phyloP scores from a whole-genome alignment of 1,284 basidiomycete species.

The Malassezia obtusa region DNA sequence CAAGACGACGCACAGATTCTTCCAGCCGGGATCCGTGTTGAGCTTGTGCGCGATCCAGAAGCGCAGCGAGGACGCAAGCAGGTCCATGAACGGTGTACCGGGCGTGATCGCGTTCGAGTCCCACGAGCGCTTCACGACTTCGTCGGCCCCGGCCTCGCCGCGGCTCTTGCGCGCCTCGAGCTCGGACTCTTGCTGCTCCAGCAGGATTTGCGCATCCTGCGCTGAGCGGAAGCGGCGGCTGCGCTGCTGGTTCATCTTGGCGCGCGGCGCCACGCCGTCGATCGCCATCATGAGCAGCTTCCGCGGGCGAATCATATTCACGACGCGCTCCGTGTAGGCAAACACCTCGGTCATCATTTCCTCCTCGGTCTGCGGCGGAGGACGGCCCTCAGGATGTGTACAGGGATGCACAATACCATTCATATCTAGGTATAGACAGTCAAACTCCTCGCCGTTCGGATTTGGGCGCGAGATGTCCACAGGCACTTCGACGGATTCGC shows the following conservation, averaged over 20 bases:
- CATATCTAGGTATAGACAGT: slow-evolving; percentile 73
- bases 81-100: slow-evolving; percentile 92
- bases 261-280: slow-evolving; percentile 92
- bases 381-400: slow-evolving; percentile 90
- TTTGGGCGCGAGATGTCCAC: slow-evolving; percentile 74
- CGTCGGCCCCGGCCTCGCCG: slow-evolving; percentile 75
- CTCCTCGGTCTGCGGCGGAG: slow-evolving; percentile 86
- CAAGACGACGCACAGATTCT: slow-evolving; percentile 69
- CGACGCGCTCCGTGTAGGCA: slow-evolving; percentile 89
- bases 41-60: slow-evolving; percentile 97
- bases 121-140: slow-evolving; percentile 80
- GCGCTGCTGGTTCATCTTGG: slow-evolving; percentile 99
- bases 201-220: slow-evolving; percentile 89
- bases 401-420: slow-evolving; percentile 74
- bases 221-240: slow-evolving; percentile 87
- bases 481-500: slow-evolving; percentile 62
- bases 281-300: slow-evolving; percentile 97
- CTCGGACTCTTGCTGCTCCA: slow-evolving; percentile 69
- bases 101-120: slow-evolving; percentile 98
- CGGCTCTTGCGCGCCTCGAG: slow-evolving; percentile 75
- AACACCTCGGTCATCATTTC: slow-evolving; percentile 99
- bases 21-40: slow-evolving; percentile 92
- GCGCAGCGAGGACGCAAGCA: slow-evolving; percentile 74
- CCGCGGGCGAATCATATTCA: slow-evolving; percentile 90
- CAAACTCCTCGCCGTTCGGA: slow-evolving; percentile 93